Conservation (phyloP, 768 basidiomycete species). For the Glaciozyma martinii region DNA sequence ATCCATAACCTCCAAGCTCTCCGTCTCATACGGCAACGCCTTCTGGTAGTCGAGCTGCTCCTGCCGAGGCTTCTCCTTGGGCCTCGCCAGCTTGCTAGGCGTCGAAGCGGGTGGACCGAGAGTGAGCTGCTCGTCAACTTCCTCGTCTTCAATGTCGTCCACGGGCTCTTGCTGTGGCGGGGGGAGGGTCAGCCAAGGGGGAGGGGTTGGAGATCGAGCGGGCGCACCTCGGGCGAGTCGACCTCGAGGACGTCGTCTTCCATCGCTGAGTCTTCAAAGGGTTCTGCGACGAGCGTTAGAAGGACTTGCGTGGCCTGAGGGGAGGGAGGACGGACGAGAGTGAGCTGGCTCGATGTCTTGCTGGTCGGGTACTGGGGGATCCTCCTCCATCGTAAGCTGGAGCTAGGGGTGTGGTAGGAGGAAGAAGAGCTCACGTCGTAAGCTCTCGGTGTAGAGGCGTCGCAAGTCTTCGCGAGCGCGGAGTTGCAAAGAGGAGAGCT, state of each 20-base stretch:
- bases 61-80: slow-evolving; percentile 22
- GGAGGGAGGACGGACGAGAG: too few relatives aligned
- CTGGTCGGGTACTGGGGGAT: too few relatives aligned
- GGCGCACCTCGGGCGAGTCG: slow-evolving; percentile 31
- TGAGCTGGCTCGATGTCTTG: too few relatives aligned
- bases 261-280: background rate
- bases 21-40: slow-evolving; percentile 41
- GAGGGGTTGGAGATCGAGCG: background rate
- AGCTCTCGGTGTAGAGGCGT: too few relatives aligned
- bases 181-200: background rate
- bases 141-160: slow-evolving; percentile 33
- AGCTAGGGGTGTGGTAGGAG: too few relatives aligned
- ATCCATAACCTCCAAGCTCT: slow-evolving; percentile 44
- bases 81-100: slow-evolving; percentile 4
- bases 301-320: too few relatives aligned
- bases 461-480: too few relatives aligned
- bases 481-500: too few relatives aligned
- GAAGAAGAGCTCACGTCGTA: too few relatives aligned
- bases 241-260: slow-evolving; percentile 33
- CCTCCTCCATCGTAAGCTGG: too few relatives aligned
- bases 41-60: slow-evolving; percentile 33
- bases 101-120: slow-evolving; percentile 9
- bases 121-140: slow-evolving; percentile 28
- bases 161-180: slow-evolving; percentile 22
- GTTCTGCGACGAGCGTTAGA: too few relatives aligned